These are phyloP conservation scores for Dimargaris cristalligena DNA, from an alignment of 192 early-diverging fungal genomes.

Conservation along the genomic window DNA sequence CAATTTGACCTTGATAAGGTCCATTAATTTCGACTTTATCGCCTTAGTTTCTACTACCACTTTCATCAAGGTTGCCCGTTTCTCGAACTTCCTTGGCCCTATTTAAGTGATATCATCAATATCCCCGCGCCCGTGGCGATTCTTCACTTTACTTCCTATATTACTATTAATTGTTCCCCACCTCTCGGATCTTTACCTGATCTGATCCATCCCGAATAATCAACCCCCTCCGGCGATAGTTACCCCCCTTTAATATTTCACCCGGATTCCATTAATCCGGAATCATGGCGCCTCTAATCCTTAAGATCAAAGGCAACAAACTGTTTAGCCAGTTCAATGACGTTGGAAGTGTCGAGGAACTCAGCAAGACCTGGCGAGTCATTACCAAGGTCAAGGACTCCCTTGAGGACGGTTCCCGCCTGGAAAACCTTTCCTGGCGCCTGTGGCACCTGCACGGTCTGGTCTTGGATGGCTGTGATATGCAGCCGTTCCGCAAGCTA, in stretches of 20 bases:
- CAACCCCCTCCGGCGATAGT: too few relatives aligned
- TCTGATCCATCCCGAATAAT: too few relatives aligned
- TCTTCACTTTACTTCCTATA: not conserved
- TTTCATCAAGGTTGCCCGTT: not conserved
- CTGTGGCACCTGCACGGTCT: slow-evolving; percentile 65
- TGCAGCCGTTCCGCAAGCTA: slow-evolving; percentile 34
- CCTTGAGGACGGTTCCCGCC: slow-evolving; percentile 59
- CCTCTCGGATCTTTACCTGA: too few relatives aligned
- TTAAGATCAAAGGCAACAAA: slow-evolving; percentile 58
- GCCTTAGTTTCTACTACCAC: too few relatives aligned
- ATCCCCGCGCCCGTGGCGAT: not conserved
- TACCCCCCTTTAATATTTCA: too few relatives aligned
- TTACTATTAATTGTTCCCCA: not conserved
- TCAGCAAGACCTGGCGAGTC: slow-evolving; percentile 63
- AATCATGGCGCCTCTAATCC: slow-evolving; percentile 49
- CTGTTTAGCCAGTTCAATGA: slow-evolving; percentile 55
- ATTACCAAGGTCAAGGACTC: slow-evolving; percentile 74
- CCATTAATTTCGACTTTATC: too few relatives aligned
- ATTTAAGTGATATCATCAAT: not conserved
- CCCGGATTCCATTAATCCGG: too few relatives aligned
- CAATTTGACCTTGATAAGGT: too few relatives aligned
- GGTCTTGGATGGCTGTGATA: slow-evolving; percentile 31
- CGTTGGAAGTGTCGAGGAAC: slow-evolving; percentile 54
- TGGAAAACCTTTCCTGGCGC: slow-evolving; percentile 75
- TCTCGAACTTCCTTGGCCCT: not conserved